Evolutionary conservation across 345 rosid species (phyloP).

Genomic region (Ceriops tagal): DNA sequence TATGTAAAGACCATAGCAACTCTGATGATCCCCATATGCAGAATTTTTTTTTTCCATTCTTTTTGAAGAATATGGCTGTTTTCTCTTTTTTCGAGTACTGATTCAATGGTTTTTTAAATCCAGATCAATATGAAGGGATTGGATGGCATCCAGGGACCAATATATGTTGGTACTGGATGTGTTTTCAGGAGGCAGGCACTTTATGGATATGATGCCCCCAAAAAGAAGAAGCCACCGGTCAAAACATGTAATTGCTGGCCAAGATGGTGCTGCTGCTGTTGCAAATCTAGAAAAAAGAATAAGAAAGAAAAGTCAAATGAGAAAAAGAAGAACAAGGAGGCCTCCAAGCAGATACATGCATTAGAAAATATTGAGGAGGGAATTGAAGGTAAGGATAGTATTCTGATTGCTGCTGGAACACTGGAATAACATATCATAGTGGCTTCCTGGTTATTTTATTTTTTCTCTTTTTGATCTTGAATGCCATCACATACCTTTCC

Average conservation of each 20-base stretch:
- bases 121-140: constrained; percentile 96
- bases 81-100: background rate
- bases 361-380: constrained; percentile 75
- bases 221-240: constrained; percentile 62
- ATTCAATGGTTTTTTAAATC: constrained; percentile 13
- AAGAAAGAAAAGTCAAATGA: constrained; percentile 42
- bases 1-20: background rate
- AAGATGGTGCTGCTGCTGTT: constrained; percentile 53
- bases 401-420: background rate
- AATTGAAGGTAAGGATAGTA: constrained; percentile 37
- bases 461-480: background rate
- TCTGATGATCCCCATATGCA: background rate
- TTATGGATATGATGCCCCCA: constrained; percentile 79
- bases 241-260: constrained; percentile 88
- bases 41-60: background rate
- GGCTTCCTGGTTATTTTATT: background rate
- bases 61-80: too few species aligned
- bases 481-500: background rate
- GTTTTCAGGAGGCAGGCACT: constrained; percentile 89
- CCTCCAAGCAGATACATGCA: constrained; percentile 64
- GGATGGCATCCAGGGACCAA: constrained; percentile 92
- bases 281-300: constrained; percentile 47
- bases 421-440: background rate
- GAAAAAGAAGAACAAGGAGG: constrained; percentile 46
- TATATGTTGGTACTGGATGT: constrained; percentile 91